Conservation (phyloP, 176 grass and related monocot genomes). For the Themeda triandra region DNA sequence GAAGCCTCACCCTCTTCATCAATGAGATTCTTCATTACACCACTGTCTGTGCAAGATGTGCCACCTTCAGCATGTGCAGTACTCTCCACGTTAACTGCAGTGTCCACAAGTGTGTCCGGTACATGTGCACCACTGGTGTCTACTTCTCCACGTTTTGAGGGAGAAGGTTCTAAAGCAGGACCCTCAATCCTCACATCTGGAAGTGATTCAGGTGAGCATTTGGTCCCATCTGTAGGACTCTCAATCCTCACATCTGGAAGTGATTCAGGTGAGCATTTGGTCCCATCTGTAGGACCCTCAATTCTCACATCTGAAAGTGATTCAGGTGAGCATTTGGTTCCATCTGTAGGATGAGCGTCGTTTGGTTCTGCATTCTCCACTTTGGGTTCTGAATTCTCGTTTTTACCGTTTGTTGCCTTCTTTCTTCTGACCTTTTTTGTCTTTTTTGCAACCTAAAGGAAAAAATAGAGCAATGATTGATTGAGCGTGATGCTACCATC, state of each 20-base stretch:
- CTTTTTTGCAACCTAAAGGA: constrained; percentile 83
- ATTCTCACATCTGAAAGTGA: constrained; percentile 33
- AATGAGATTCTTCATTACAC: constrained; percentile 41
- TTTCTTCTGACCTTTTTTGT: constrained; percentile 73
- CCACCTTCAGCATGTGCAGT: constrained; percentile 31
- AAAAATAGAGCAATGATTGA: neutral
- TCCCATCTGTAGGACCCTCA: constrained; percentile 29
- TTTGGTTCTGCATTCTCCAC: constrained; percentile 27
- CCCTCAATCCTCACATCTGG: constrained; percentile 27
- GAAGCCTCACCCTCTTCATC: constrained; percentile 46
- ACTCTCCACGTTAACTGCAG: constrained; percentile 23
- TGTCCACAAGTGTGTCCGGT: constrained; percentile 43
- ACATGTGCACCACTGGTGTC: constrained; percentile 19
- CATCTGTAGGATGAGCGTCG: constrained; percentile 27
- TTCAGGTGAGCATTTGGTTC: constrained; percentile 35
- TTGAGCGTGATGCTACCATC: constrained; percentile 28
- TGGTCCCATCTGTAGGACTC: constrained; percentile 28
- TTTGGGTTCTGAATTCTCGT: constrained; percentile 20
- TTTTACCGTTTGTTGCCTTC: constrained; percentile 46
- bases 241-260: constrained; percentile 30
- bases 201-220: constrained; percentile 40
- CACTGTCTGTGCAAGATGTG: constrained; percentile 20
- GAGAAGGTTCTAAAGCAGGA: constrained; percentile 19
- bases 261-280: constrained; percentile 37
- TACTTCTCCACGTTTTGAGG: constrained; percentile 19